These are phyloP conservation scores for Gossypium gossypioides DNA, from an alignment of 441 rosid species.

Conservation along the genomic window DNA sequence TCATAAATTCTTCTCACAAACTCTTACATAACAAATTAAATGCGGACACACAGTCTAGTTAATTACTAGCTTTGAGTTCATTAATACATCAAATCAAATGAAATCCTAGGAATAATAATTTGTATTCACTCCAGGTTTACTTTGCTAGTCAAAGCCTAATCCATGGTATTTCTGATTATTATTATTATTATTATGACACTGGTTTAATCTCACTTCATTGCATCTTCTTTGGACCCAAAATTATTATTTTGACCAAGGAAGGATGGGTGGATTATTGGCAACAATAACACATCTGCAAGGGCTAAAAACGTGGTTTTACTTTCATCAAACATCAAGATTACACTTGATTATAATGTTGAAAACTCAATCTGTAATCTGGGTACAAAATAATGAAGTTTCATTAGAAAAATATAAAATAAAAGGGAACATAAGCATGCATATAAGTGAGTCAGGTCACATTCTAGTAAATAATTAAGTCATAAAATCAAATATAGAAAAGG, in stretches of 20 bases:
- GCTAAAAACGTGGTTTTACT: conserved; percentile 6
- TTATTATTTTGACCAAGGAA: not conserved
- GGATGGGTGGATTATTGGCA: not conserved
- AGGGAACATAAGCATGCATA: not conserved
- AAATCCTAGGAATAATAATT: not conserved
- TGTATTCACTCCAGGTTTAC: not conserved
- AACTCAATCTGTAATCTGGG: not conserved
- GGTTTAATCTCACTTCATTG: not conserved
- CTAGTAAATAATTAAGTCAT: not conserved
- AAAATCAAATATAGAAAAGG: not conserved
- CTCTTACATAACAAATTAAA: conserved; percentile 10
- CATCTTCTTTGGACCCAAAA: not conserved
- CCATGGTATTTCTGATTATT: not conserved
- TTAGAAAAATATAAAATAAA: not conserved
- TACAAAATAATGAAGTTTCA: not conserved
- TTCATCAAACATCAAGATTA: conserved; percentile 18
- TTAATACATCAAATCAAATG: not conserved
- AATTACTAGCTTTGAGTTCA: not conserved
- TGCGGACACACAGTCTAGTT: not conserved
- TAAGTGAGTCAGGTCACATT: not conserved
- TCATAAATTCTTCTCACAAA: conserved; percentile 25
- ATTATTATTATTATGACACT: not conserved
- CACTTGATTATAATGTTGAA: conserved; percentile 13
- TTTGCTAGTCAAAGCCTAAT: not conserved
- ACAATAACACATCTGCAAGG: conserved; percentile 10